Conservation (phyloP, 768 basidiomycete species). For the Boletus subparvulus region DNA sequence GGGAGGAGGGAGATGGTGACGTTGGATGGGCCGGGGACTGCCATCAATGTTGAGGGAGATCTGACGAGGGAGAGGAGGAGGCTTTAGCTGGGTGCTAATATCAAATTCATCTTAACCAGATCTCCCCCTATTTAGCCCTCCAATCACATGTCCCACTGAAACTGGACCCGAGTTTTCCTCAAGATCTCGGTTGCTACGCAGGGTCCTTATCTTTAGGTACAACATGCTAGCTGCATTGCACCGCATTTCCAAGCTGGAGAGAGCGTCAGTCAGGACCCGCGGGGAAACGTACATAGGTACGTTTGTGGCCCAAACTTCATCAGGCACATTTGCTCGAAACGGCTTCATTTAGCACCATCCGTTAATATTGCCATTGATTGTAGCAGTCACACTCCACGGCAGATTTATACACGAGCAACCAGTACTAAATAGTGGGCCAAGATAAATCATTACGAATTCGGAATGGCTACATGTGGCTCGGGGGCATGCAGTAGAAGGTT, state of each 20-base stretch:
- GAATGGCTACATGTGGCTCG: slow-evolving; percentile 7
- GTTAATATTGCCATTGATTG: too few relatives aligned
- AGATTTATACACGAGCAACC: neutral
- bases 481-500: too few relatives aligned
- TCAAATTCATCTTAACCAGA: neutral
- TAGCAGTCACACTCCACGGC: neutral
- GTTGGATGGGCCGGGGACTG: slow-evolving; percentile 26
- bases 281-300: too few relatives aligned
- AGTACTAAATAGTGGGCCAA: neutral
- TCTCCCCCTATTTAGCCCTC: neutral
- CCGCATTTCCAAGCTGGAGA: too few relatives aligned
- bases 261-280: too few relatives aligned
- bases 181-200: too few relatives aligned
- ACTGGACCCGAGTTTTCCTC: too few relatives aligned
- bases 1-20: slow-evolving; percentile 72
- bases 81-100: slow-evolving; percentile 8
- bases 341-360: too few relatives aligned
- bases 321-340: too few relatives aligned
- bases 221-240: neutral
- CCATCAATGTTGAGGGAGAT: slow-evolving; percentile 23
- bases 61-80: slow-evolving; percentile 10
- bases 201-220: slow-evolving; percentile 4
- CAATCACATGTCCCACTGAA: slow-evolving; percentile 1
- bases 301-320: too few relatives aligned
- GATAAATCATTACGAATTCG: too few relatives aligned